A percentile compares a stretch with the other conserved stretches of the same genome.
These are phyloP conservation scores for Plasmodium inui DNA, from an alignment of 169 alveolate species.

Conservation along the genomic window DNA sequence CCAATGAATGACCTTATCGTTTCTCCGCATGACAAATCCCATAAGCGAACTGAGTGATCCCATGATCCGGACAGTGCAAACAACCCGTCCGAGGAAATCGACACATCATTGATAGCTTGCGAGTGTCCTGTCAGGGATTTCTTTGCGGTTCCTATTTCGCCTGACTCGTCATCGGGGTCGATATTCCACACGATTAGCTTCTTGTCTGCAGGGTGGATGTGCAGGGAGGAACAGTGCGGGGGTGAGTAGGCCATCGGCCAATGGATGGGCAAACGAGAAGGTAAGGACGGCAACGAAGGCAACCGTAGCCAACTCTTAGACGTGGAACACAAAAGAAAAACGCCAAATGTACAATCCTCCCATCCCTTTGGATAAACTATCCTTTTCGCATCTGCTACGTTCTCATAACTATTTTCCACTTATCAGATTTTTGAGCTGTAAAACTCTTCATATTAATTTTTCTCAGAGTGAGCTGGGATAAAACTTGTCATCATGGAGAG, in stretches of 20 bases:
- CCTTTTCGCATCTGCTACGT: not conserved
- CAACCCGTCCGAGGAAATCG: slow-evolving; percentile 94
- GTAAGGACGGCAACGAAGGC: not conserved
- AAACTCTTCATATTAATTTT: slow-evolving; percentile 48
- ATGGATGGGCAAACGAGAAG: not conserved
- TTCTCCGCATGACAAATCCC: slow-evolving; percentile 93
- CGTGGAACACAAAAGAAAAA: not conserved
- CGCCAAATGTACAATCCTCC: not conserved
- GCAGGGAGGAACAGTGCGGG: not conserved
- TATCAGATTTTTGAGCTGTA: slow-evolving; percentile 55
- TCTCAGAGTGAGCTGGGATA: slow-evolving; percentile 78
- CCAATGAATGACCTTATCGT: slow-evolving; percentile 94
- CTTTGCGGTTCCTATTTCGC: slow-evolving; percentile 88
- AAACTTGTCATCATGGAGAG: slow-evolving; percentile 41
- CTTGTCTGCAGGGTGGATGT: slow-evolving; percentile 78
- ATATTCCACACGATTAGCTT: slow-evolving; percentile 89
- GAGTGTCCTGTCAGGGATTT: slow-evolving; percentile 92
- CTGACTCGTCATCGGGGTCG: slow-evolving; percentile 84
- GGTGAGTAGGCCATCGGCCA: not conserved
- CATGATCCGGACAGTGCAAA: slow-evolving; percentile 96
- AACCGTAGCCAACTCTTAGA: not conserved
- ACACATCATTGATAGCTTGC: slow-evolving; percentile 94
- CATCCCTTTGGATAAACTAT: not conserved
- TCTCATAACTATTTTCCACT: slow-evolving; percentile 10
- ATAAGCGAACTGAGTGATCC: slow-evolving; percentile 93